phyloP scores from a whole-genome alignment of 495 filamentous ascomycete species.

The Trichoderma orchidacearum region DNA sequence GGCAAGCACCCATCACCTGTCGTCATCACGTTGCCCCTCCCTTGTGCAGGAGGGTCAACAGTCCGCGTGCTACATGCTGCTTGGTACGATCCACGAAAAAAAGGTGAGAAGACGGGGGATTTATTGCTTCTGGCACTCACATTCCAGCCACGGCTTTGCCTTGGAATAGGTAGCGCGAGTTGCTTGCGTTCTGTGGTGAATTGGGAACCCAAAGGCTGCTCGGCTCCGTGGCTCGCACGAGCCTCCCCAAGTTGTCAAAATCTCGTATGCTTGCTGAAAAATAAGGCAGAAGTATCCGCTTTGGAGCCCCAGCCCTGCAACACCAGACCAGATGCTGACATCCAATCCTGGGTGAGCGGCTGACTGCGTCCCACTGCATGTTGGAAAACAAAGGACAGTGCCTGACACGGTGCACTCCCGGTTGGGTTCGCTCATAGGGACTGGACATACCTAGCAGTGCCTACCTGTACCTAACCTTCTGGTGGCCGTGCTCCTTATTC shows the following conservation, averaged over 20 bases:
- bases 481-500: not conserved
- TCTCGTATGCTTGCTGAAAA: not conserved
- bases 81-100: not conserved
- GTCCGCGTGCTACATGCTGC: not conserved
- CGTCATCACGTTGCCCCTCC: conserved; percentile 1
- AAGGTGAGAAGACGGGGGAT: too few species aligned
- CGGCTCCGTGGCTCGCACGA: not conserved
- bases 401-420: not conserved
- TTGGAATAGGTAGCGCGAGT: too few species aligned
- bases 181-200: not conserved
- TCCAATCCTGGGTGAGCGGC: not conserved
- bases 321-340: not conserved
- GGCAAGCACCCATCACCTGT: not conserved
- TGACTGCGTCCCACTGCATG: not conserved
- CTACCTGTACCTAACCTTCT: too few species aligned
- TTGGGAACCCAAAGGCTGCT: not conserved
- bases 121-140: not conserved
- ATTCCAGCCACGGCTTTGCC: not conserved
- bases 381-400: not conserved
- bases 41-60: not conserved
- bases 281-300: not conserved
- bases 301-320: not conserved
- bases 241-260: not conserved
- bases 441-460: too few species aligned
- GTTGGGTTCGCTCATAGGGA: not conserved